Conservation (phyloP, 176 grass and related monocot species). For the Avena atlantica region DNA sequence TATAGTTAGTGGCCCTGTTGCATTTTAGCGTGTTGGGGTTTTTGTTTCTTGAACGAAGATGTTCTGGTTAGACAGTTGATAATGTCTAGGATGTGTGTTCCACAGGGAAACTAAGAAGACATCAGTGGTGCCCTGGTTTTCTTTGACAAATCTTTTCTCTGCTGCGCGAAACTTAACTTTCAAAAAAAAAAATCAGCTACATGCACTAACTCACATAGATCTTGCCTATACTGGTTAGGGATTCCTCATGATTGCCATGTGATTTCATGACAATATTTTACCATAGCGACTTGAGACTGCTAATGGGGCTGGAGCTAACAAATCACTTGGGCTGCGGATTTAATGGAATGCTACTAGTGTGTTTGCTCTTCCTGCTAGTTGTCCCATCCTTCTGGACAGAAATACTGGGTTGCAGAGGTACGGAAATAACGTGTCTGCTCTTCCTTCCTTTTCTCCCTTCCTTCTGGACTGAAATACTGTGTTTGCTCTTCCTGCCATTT, state of each 20-base stretch:
- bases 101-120: not conserved
- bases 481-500: not conserved
- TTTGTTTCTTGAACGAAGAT: not conserved
- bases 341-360: slow-evolving; percentile 3
- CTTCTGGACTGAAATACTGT: slow-evolving; percentile 43
- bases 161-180: not conserved
- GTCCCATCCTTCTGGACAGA: not conserved
- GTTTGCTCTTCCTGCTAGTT: slow-evolving; percentile 14
- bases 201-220: not conserved
- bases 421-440: not conserved
- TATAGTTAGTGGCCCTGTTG: not conserved
- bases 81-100: not conserved
- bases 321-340: not conserved
- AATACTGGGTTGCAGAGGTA: not conserved
- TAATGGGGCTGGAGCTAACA: not conserved
- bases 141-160: not conserved
- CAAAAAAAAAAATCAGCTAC: not conserved
- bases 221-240: not conserved
- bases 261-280: not conserved
- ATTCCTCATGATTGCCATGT: not conserved
- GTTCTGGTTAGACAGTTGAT: not conserved
- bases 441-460: slow-evolving; percentile 37
- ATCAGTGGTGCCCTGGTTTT: not conserved
- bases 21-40: not conserved
- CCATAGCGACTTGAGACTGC: not conserved